Evolutionary conservation across 805 yeast genomes (phyloP).

Genomic region (Lachancea nothofagi): DNA sequence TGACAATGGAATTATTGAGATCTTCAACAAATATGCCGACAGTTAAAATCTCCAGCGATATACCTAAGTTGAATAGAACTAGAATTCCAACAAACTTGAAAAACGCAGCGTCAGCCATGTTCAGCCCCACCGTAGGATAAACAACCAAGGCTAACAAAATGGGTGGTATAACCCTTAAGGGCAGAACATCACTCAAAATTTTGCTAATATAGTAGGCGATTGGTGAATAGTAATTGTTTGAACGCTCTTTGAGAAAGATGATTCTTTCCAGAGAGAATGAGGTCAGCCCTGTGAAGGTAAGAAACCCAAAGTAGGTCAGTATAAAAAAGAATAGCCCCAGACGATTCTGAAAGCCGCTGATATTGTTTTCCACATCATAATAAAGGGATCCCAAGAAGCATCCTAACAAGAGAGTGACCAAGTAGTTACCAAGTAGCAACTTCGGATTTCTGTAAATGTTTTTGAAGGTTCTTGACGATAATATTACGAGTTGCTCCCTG

Average conservation of each 20-base stretch:
- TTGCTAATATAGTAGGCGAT: conserved; percentile 79
- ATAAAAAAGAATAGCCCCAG: conserved; percentile 89
- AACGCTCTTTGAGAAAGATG: conserved; percentile 86
- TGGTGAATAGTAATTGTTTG: conserved; percentile 91
- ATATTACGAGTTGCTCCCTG: conserved; percentile 58
- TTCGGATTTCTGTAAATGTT: conserved; percentile 90
- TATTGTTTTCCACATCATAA: conserved; percentile 77
- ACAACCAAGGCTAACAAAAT: conserved; percentile 69
- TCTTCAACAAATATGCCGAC: conserved; percentile 85
- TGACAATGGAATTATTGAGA: conserved; percentile 85
- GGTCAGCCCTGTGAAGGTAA: conserved; percentile 85
- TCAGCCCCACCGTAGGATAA: conserved; percentile 87
- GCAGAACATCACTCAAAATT: conserved; percentile 85
- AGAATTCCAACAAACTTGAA: conserved; percentile 62
- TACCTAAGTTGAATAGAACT: conserved; percentile 78
- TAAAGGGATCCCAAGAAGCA: conserved; percentile 80
- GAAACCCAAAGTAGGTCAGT: conserved; percentile 87
- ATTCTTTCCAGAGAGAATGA: conserved; percentile 84
- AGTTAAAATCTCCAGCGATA: conserved; percentile 77
- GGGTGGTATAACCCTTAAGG: conserved; percentile 91
- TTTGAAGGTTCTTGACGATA: conserved; percentile 83
- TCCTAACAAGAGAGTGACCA: conserved; percentile 71
- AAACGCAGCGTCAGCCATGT: conserved; percentile 70
- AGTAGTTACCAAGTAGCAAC: conserved; percentile 77
- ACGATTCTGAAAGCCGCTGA: conserved; percentile 94